Evolutionary conservation across 2,329 filamentous ascomycete species (phyloP), one percentile per base, ranked within the genome.

Genomic region (Lachnellula willkommii): DNA sequence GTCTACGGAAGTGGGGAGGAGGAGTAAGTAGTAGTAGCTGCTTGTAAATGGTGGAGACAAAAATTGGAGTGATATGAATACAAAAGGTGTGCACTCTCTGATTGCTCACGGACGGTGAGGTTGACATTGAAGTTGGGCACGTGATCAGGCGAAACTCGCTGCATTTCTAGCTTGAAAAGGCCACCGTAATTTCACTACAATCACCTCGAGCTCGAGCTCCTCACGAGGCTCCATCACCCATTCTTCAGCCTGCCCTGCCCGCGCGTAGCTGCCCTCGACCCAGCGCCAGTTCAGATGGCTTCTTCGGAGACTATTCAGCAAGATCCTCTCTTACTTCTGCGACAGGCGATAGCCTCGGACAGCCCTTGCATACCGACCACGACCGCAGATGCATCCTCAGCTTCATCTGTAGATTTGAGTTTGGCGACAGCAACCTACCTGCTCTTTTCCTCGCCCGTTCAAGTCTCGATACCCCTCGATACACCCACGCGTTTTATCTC

Each of bases 401-500:
- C 78, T 53, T 80, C 87, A 65, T 83, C 87, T 12, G 70, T 77
- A 4, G 67, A 70, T 46, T 61, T 80, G 47, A 78, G 81, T 61
- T 82, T 96, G 50, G 84, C 90, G 50, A 76, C 84, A 68, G 90
- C 91, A n/a, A 88, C 85, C 8, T 84, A 92, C 69, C 80, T 95
- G 56, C 84, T 84, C 64, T 94, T 96, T 75, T 80, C 79, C 57
- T 73, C 79, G 65, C 80, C 81, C 50, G 70, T 75, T 52, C 79
- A 81, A 59, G 77, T 84, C 54, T 78, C 84, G 5, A 79, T 95
- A 56, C 78, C 87, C 1, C 81, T 96, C 62, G 84, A 82, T 50
- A 80, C 81, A 14, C 79, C 86, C 9, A 99, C 94, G 63, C 90
- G 94, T 66, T 97, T 97, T 76, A 81, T 89, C 58, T 92, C 90